phyloP scores from a whole-genome alignment of 2,329 filamentous ascomycete species.

The Drechslera avenae region DNA sequence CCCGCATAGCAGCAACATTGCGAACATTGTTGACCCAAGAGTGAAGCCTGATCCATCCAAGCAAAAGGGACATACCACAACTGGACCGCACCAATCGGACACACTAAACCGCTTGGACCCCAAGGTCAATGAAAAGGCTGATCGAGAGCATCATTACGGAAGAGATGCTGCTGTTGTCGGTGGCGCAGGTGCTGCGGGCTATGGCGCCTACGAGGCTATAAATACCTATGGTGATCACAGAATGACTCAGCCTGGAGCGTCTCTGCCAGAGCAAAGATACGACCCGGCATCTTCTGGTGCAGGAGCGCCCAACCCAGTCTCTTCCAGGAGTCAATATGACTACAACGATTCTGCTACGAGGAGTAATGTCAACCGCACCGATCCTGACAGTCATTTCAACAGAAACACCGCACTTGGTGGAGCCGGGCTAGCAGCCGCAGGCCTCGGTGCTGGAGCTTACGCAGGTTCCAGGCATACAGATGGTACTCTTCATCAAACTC shows the following conservation, averaged over 20 bases:
- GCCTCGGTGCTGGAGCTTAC: slow-evolving; percentile 20
- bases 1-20: slow-evolving; percentile 40
- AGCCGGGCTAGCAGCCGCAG: slow-evolving; percentile 23
- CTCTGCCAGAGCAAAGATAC: slow-evolving; percentile 42
- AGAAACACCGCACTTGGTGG: slow-evolving; percentile 33
- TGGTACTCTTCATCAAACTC: slow-evolving; percentile 14
- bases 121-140: slow-evolving; percentile 27
- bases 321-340: slow-evolving; percentile 21
- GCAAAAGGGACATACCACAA: slow-evolving; percentile 33
- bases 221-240: slow-evolving; percentile 37
- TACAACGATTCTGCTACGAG: slow-evolving; percentile 19
- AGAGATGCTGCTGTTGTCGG: slow-evolving; percentile 39
- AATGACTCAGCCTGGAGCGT: slow-evolving; percentile 35
- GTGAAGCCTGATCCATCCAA: slow-evolving; percentile 38
- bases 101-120: slow-evolving; percentile 36
- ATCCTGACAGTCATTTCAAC: slow-evolving; percentile 15
- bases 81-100: slow-evolving; percentile 35
- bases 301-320: slow-evolving; percentile 27
- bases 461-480: slow-evolving; percentile 15
- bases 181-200: slow-evolving; percentile 37
- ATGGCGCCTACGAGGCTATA: slow-evolving; percentile 42
- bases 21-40: slow-evolving; percentile 40
- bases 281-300: slow-evolving; percentile 32
- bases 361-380: slow-evolving; percentile 23
- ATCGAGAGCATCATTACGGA: slow-evolving; percentile 28